Conservation (phyloP, 2,329 filamentous ascomycete species). For the Clonostachys solani region DNA sequence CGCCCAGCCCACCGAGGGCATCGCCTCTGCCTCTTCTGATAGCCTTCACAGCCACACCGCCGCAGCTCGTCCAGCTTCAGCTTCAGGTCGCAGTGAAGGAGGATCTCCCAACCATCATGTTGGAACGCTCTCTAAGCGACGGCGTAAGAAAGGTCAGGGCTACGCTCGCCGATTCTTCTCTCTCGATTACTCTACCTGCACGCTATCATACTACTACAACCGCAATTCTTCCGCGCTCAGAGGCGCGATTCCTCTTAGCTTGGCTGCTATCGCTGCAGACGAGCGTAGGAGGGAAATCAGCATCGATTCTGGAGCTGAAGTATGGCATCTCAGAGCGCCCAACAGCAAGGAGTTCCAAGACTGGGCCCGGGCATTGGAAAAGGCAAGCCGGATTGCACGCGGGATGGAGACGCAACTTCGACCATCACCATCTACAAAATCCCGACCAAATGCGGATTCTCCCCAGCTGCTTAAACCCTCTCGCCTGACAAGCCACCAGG, state of each 20-base stretch:
- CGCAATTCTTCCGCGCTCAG: constrained; percentile 88
- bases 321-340: constrained; percentile 87
- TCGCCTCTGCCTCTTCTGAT: constrained; percentile 52
- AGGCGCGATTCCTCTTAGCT: constrained; percentile 85
- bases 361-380: constrained; percentile 84
- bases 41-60: constrained; percentile 51
- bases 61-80: constrained; percentile 38
- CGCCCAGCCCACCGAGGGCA: constrained; percentile 34
- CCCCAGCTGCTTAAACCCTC: constrained; percentile 13
- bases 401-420: constrained; percentile 36
- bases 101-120: constrained; percentile 63
- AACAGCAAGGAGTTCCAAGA: constrained; percentile 81
- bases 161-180: constrained; percentile 94
- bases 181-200: constrained; percentile 89
- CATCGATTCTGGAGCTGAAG: constrained; percentile 93
- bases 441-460: constrained; percentile 17
- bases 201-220: constrained; percentile 94
- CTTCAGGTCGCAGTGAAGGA: constrained; percentile 48
- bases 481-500: constrained; percentile 38
- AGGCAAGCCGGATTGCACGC: constrained; percentile 65
- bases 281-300: constrained; percentile 87
- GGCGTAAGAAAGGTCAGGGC: constrained; percentile 89
- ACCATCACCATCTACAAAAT: constrained; percentile 12
- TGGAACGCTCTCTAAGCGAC: constrained; percentile 81
- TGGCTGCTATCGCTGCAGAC: constrained; percentile 88